Conservation (phyloP, 148 eudicot species). For the Rhododendron ferrugineum region DNA sequence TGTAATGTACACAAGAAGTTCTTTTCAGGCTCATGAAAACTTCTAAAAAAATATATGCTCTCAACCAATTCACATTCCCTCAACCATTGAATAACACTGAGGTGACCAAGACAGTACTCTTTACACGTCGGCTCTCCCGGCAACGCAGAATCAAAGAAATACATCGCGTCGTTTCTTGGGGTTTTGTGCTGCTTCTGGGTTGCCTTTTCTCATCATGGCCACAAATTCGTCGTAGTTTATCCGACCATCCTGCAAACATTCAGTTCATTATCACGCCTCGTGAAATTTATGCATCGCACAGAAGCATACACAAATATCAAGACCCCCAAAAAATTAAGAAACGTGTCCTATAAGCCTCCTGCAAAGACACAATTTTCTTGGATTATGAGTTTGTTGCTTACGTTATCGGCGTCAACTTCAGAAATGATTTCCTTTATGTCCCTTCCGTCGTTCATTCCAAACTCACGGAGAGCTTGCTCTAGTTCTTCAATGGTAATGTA, state of each 20-base stretch:
- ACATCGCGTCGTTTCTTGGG: conserved; percentile 29
- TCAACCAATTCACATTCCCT: neutral
- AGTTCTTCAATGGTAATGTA: conserved; percentile 87
- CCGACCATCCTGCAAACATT: conserved; percentile 57
- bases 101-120: neutral
- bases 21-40: neutral
- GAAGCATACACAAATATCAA: neutral
- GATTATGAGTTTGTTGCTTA: conserved; percentile 26
- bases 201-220: conserved; percentile 76
- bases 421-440: conserved; percentile 84
- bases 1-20: neutral
- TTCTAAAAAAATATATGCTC: neutral
- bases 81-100: neutral
- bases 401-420: conserved; percentile 83
- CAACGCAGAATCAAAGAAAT: conserved; percentile 4
- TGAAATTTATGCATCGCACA: neutral
- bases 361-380: neutral
- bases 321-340: neutral
- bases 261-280: neutral
- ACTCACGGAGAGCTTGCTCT: conserved; percentile 81
- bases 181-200: conserved; percentile 43
- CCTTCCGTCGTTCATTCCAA: conserved; percentile 69
- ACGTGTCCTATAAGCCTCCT: neutral
- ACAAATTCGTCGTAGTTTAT: conserved; percentile 78
- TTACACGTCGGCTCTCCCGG: neutral